phyloP scores from a whole-genome alignment of 768 basidiomycete genomes.

The Russula abietina region DNA sequence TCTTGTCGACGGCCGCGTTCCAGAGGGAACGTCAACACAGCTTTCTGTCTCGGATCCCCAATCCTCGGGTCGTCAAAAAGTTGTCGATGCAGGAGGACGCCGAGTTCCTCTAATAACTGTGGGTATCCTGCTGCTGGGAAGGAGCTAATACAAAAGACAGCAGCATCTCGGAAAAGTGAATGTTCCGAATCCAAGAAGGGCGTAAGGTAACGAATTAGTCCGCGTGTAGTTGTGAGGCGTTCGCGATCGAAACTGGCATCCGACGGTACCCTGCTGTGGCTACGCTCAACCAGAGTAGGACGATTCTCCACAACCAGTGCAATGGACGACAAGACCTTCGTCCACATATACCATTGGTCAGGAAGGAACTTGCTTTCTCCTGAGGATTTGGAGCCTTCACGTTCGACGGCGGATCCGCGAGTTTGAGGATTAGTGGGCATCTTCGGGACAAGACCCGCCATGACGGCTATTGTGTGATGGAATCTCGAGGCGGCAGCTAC shows the following conservation, averaged over 20 bases:
- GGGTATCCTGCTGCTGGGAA: conserved; percentile 74
- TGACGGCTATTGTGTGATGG: conserved; percentile 62
- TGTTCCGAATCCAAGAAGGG: conserved; percentile 87
- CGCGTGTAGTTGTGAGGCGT: conserved; percentile 73
- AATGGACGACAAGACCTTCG: conserved; percentile 81
- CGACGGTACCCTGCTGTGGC: conserved; percentile 64
- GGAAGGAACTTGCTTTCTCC: conserved; percentile 53
- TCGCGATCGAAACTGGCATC: conserved; percentile 76
- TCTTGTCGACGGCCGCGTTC: conserved; percentile 67
- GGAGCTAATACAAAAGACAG: conserved; percentile 83
- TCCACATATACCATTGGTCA: conserved; percentile 80
- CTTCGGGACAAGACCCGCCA: conserved; percentile 63
- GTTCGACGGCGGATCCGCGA: conserved; percentile 40
- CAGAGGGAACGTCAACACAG: conserved; percentile 37
- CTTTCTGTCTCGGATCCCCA: conserved; percentile 32
- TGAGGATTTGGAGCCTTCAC: conserved; percentile 47
- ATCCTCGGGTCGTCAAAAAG: conserved; percentile 70
- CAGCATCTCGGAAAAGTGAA: conserved; percentile 74
- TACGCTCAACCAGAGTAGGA: conserved; percentile 48
- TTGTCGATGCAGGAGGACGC: conserved; percentile 70
- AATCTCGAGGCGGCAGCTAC: conserved; percentile 65
- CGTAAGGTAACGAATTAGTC: conserved; percentile 77
- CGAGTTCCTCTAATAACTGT: conserved; percentile 78
- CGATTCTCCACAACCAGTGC: conserved; percentile 59
- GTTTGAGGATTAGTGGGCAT: conserved; percentile 43